A percentile compares a stretch with the other conserved stretches of the same genome.
Evolutionary conservation across 306 rosid species (phyloP).

Genomic region (Crotalaria pallida): DNA sequence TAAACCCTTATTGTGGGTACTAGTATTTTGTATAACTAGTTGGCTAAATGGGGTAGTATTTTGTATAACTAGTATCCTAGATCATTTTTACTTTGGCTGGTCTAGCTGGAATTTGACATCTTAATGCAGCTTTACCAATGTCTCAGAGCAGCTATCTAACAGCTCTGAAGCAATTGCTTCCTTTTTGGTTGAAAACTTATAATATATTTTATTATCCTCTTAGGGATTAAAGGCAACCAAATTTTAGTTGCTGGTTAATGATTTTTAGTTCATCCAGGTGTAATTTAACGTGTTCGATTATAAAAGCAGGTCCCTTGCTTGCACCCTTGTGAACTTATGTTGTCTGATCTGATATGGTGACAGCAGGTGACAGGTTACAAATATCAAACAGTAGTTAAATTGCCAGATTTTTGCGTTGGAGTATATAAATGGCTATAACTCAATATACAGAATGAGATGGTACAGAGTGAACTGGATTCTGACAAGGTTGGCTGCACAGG

Average conservation of each 20-base stretch:
- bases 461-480: conserved; percentile 41
- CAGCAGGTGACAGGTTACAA: conserved; percentile 16
- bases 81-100: conserved; percentile 21
- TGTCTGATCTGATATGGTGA: conserved; percentile 25
- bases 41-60: background rate
- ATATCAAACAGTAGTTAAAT: conserved; percentile 20
- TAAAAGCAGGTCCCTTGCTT: conserved; percentile 9
- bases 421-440: conserved; percentile 34
- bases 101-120: conserved; percentile 20
- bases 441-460: conserved; percentile 50
- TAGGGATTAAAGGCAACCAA: background rate
- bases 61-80: background rate
- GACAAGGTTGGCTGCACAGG: conserved; percentile 32
- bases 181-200: background rate
- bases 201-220: background rate
- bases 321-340: conserved; percentile 10
- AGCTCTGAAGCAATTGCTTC: conserved; percentile 20
- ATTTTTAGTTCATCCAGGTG: background rate
- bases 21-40: background rate
- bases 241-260: background rate
- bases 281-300: background rate
- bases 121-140: conserved; percentile 13
- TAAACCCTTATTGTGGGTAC: background rate
- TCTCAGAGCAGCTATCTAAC: background rate
- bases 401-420: conserved; percentile 16